Evolutionary conservation across 2,329 filamentous ascomycete species (phyloP).

Genomic region (Penicillium sp.): DNA sequence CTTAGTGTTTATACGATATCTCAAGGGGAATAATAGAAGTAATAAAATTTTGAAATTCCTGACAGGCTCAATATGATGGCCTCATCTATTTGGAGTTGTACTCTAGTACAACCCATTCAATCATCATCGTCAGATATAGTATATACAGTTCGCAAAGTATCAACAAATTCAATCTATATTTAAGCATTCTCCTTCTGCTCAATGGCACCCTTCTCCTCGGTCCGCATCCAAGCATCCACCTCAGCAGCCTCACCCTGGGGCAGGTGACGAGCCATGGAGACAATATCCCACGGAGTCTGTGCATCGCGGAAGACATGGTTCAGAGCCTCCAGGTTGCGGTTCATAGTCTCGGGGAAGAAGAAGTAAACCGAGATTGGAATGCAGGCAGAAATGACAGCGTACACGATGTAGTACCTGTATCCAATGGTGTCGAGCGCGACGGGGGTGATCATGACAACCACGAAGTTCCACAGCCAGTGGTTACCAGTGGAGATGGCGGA

Average conservation of each 20-base stretch:
- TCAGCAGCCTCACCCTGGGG: slow-evolving; percentile 25
- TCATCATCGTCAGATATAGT: slow-evolving; percentile 4
- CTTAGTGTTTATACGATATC: neutral
- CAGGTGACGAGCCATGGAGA: slow-evolving; percentile 25
- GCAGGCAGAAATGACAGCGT: slow-evolving; percentile 21
- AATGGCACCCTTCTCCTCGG: slow-evolving; percentile 20
- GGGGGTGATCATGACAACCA: slow-evolving; percentile 26
- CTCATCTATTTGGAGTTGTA: neutral
- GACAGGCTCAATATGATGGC: neutral
- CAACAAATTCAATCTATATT: neutral
- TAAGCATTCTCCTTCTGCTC: slow-evolving; percentile 23
- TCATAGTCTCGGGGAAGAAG: slow-evolving; percentile 29
- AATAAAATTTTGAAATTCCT: neutral
- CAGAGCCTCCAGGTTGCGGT: slow-evolving; percentile 26
- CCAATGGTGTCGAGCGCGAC: slow-evolving; percentile 26
- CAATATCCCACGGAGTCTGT: slow-evolving; percentile 24
- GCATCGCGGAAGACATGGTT: slow-evolving; percentile 28
- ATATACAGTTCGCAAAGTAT: slow-evolving; percentile 5
- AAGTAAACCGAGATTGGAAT: slow-evolving; percentile 22
- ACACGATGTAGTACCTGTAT: slow-evolving; percentile 25
- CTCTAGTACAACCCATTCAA: neutral
- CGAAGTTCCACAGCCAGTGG: slow-evolving; percentile 28
- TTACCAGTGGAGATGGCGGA: slow-evolving; percentile 24
- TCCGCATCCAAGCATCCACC: slow-evolving; percentile 19
- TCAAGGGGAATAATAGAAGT: neutral